Base-by-base conservation (phyloP, 805 yeast species). In the Yamadazyma akitaensis region DNA sequence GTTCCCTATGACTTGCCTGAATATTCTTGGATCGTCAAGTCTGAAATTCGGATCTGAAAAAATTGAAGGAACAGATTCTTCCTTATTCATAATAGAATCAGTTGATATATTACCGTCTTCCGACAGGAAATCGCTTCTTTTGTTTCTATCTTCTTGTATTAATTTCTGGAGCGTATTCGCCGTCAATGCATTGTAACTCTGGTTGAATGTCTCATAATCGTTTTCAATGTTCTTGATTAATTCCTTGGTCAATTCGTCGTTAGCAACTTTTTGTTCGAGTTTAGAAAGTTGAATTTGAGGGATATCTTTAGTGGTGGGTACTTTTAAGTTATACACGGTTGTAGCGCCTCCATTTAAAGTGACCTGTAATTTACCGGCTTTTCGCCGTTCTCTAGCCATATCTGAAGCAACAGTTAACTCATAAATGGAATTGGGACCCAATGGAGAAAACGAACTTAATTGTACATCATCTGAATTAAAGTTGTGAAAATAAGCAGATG, bases 11-110 rank as follows among this genome's bases (percentile, higher is more conserved):
- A 91, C 96, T 48, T 78, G 72, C 46, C 82, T 81, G 62, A 92
- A 92, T 1, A 84, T 75, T 47, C 96, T 75, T 6, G 97, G 97
- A 60, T 94, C 89, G 56, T 94, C 97, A 34, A 94, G 72, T 52
- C 88, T 75, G 65, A 94, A 94, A 35, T 81, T 77, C 7, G 77
- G 70, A 21, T 77, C 78, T 51, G 85, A 82, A 56, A 79, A 94
- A 1, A 88, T 79, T 2, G 69, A 63, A 0, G 99, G 98, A 5
- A 94, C 19, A 18, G 19, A 10, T 4, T 38, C 47, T 7, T 13
- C 26, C 8, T 26, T 34, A 34, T 28, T 9, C 4, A 9, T 10
- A 13, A 28, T 28, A 13, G 10, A 28, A 28, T 28, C 28, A 2
- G 46, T 35, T 21, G 36, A 19, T 17, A 19, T 12, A 26, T 21